Evolutionary conservation across 306 rosid genomes (phyloP).

Genomic region (Phaseolus lunatus): DNA sequence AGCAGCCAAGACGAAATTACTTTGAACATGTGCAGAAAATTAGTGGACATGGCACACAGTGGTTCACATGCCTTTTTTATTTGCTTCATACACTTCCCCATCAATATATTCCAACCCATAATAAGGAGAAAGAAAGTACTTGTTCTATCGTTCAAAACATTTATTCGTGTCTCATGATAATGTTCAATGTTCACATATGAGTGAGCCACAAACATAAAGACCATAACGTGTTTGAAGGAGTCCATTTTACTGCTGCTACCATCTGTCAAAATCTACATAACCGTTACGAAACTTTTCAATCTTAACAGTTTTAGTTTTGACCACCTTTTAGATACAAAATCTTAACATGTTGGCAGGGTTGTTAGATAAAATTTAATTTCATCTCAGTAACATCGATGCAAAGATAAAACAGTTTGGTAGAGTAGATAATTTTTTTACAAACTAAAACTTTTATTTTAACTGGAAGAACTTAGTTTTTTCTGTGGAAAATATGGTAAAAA

Average conservation of each 20-base stretch:
- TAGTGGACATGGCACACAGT: conserved; percentile 27
- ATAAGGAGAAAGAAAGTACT: conserved; percentile 40
- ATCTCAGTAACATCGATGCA: too few relatives aligned
- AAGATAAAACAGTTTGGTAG: too few relatives aligned
- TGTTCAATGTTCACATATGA: conserved; percentile 31
- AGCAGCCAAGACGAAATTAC: conserved; percentile 48
- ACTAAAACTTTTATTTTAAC: too few relatives aligned
- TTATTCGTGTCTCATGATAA: conserved; percentile 14
- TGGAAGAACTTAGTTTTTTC: too few relatives aligned
- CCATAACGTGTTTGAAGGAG: conserved; percentile 49
- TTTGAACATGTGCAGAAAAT: conserved; percentile 44
- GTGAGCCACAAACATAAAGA: not conserved
- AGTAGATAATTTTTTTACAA: too few relatives aligned
- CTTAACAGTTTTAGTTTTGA: conserved; percentile 24
- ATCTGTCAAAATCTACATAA: conserved; percentile 13
- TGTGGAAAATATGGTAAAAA: too few relatives aligned
- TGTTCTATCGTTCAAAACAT: conserved; percentile 35
- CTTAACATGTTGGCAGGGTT: too few relatives aligned
- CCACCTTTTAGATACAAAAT: too few relatives aligned
- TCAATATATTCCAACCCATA: conserved; percentile 39
- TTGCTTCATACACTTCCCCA: not conserved
- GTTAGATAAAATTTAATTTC: too few relatives aligned
- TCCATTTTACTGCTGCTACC: conserved; percentile 35
- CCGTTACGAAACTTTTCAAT: conserved; percentile 33
- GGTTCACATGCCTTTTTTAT: not conserved